phyloP scores from a whole-genome alignment of 257 asterid species.

The Forsythia suspensa region DNA sequence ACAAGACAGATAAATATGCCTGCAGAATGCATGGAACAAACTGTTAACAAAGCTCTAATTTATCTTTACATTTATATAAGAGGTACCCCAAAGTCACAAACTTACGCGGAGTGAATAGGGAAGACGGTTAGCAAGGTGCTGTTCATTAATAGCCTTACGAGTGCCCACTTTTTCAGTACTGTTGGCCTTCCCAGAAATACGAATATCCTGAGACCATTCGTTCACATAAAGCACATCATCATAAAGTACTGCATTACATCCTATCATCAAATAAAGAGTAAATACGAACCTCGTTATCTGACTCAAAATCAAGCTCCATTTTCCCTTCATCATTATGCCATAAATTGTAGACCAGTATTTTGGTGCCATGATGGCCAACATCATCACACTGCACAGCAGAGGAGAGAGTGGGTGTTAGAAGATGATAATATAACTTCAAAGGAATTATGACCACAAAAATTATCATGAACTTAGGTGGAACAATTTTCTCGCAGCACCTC shows the following conservation, averaged over 20 bases:
- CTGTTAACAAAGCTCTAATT: conserved; percentile 20
- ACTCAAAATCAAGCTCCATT: conserved; percentile 80
- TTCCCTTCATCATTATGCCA: conserved; percentile 77
- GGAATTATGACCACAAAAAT: conserved; percentile 2
- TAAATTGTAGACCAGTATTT: conserved; percentile 69
- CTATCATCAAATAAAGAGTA: conserved; percentile 21
- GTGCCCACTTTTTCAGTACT: conserved; percentile 26
- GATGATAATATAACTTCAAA: conserved; percentile 12
- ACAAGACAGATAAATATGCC: conserved; percentile 86
- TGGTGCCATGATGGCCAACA: conserved; percentile 81
- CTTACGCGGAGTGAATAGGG: conserved; percentile 86
- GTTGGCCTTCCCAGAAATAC: conserved; percentile 41
- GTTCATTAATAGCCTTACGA: conserved; percentile 41
- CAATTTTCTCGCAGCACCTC: background rate
- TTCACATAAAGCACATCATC: conserved; percentile 19
- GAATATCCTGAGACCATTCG: conserved; percentile 66
- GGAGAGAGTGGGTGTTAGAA: conserved; percentile 14
- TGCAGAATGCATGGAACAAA: conserved; percentile 37
- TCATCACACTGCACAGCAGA: conserved; percentile 62
- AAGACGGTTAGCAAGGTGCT: conserved; percentile 81
- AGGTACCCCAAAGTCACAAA: conserved; percentile 17
- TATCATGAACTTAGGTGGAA: background rate
- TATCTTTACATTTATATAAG: conserved; percentile 7
- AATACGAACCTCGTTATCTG: conserved; percentile 70
- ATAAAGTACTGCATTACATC: conserved; percentile 18